Conservation (phyloP, 1,284 basidiomycete species). For the Chalciporus sp. region DNA sequence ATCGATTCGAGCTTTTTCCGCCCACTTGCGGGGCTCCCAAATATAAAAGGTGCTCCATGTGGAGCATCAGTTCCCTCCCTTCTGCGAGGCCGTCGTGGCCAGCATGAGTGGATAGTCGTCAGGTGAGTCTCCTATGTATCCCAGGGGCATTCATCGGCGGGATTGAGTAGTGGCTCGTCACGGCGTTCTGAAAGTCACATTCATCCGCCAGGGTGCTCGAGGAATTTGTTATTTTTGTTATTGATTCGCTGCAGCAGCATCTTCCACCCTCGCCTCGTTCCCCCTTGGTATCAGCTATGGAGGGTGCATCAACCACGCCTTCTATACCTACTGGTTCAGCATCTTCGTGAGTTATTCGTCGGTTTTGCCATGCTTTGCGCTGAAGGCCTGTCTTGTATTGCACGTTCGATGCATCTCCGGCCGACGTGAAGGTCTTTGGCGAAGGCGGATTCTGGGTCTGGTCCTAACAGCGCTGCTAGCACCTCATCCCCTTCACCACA, state of each 20-base stretch:
- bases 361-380: background rate
- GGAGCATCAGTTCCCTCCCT: background rate
- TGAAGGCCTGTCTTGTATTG: background rate
- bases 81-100: background rate
- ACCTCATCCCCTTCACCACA: background rate
- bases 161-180: background rate
- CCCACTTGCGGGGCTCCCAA: too few species aligned
- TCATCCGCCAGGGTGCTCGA: background rate
- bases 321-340: background rate
- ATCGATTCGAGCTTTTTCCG: background rate
- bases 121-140: conserved; percentile 3
- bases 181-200: background rate
- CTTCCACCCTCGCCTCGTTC: background rate
- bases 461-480: background rate
- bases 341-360: background rate
- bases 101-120: background rate
- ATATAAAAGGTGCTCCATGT: background rate
- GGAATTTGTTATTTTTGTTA: background rate
- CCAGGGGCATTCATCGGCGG: background rate
- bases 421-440: background rate
- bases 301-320: background rate
- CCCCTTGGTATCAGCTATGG: background rate
- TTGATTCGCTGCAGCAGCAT: background rate
- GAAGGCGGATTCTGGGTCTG: background rate
- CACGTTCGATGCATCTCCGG: background rate